Conservation (phyloP, 2,329 filamentous ascomycete species). For the Phialophora chinensis region DNA sequence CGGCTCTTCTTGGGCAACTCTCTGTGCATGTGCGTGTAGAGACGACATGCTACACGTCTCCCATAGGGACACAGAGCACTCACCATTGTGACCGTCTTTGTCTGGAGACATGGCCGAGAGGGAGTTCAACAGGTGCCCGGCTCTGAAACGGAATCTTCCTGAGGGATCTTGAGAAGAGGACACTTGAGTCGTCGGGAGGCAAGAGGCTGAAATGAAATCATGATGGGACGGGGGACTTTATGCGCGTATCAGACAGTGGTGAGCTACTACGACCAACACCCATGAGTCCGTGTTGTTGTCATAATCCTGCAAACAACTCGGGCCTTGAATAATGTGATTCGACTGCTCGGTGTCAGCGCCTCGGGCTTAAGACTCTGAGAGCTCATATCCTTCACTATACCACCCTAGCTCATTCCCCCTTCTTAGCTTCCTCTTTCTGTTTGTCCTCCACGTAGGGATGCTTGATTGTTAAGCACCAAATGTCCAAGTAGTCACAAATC, state of each 20-base stretch:
- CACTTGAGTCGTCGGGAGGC: neutral
- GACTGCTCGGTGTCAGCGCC: neutral
- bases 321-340: neutral
- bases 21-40: neutral
- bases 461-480: slow-evolving; percentile 98
- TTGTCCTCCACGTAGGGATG: slow-evolving; percentile 63
- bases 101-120: neutral
- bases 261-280: neutral
- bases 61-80: neutral
- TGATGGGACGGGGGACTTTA: neutral
- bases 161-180: neutral
- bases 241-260: neutral
- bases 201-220: neutral
- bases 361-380: neutral
- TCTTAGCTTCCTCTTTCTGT: slow-evolving; percentile 34
- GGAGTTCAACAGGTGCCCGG: neutral
- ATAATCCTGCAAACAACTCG: neutral
- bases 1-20: neutral
- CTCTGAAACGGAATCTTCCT: neutral
- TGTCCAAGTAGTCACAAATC: slow-evolving; percentile 97
- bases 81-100: neutral
- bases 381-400: neutral
- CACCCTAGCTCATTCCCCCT: slow-evolving; percentile 28
- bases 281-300: neutral
- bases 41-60: neutral